Evolutionary conservation across 2,329 filamentous ascomycete genomes (phyloP).

Genomic region (Colletotrichum shisoi): DNA sequence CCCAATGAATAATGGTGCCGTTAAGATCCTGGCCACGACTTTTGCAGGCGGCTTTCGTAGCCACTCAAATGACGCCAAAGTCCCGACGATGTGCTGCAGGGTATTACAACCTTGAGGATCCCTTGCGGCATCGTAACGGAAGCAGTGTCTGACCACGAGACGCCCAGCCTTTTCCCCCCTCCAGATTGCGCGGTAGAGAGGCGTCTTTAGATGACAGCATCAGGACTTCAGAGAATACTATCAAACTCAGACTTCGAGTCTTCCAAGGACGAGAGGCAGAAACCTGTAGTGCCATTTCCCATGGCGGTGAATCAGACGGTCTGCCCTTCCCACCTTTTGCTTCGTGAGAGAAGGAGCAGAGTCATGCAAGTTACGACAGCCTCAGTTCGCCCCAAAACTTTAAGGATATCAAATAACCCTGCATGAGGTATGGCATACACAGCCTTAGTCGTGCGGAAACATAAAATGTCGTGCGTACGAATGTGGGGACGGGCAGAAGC

Average conservation of each 20-base stretch:
- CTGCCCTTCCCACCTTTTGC: conserved; percentile 76
- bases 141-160: conserved; percentile 70
- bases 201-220: conserved; percentile 66
- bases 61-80: conserved; percentile 72
- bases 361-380: conserved; percentile 57
- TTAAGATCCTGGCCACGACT: conserved; percentile 71
- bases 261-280: conserved; percentile 68
- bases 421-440: background rate
- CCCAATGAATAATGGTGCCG: conserved; percentile 77
- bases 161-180: conserved; percentile 77
- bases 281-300: conserved; percentile 5
- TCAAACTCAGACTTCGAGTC: conserved; percentile 72
- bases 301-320: no score
- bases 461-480: conserved; percentile 13
- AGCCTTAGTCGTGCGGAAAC: conserved; percentile 27
- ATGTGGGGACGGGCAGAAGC: background rate
- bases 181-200: conserved; percentile 66
- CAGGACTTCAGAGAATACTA: conserved; percentile 59
- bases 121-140: conserved; percentile 74
- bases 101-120: conserved; percentile 75
- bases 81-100: conserved; percentile 73
- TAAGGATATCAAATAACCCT: conserved; percentile 5
- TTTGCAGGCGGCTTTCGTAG: conserved; percentile 66
- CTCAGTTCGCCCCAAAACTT: background rate
- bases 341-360: conserved; percentile 65